phyloP scores from a whole-genome alignment of 1,139 yeast species.

The Debaryomyces sp. region DNA sequence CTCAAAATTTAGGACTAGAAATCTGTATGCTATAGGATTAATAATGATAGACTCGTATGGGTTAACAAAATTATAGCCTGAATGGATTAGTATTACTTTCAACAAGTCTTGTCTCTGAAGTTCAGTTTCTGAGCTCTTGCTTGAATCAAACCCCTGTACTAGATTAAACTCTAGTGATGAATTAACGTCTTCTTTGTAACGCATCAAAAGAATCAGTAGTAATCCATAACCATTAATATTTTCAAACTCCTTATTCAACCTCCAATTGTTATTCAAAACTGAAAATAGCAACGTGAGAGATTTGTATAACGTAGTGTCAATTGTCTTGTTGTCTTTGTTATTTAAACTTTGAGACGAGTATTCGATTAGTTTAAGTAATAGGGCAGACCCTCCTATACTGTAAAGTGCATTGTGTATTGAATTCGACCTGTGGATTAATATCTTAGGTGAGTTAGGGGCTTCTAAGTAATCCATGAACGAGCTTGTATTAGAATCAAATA shows the following conservation, averaged over 20 bases:
- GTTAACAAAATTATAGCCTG: constrained; percentile 29
- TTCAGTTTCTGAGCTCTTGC: not conserved
- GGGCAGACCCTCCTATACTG: constrained; percentile 39
- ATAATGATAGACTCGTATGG: constrained; percentile 33
- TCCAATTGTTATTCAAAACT: constrained; percentile 38
- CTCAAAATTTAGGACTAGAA: constrained; percentile 37
- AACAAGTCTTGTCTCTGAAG: constrained; percentile 16
- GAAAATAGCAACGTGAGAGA: constrained; percentile 29
- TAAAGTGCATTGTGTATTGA: constrained; percentile 37
- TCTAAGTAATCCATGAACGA: constrained; percentile 19
- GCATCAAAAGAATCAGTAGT: constrained; percentile 32
- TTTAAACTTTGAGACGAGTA: constrained; percentile 19
- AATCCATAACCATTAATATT: constrained; percentile 46
- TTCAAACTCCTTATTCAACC: constrained; percentile 45
- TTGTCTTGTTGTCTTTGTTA: constrained; percentile 3
- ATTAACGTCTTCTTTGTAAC: constrained; percentile 29
- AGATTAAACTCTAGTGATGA: constrained; percentile 19
- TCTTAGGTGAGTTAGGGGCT: constrained; percentile 16
- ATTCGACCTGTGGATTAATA: constrained; percentile 27
- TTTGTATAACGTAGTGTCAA: constrained; percentile 27
- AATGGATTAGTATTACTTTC: constrained; percentile 24
- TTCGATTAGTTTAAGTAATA: constrained; percentile 37
- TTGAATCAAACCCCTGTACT: not conserved
- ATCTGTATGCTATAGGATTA: constrained; percentile 32
- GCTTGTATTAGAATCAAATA: constrained; percentile 34